Conservation (phyloP, 1,284 basidiomycete genomes). For the Afroboletus lepidellus region DNA sequence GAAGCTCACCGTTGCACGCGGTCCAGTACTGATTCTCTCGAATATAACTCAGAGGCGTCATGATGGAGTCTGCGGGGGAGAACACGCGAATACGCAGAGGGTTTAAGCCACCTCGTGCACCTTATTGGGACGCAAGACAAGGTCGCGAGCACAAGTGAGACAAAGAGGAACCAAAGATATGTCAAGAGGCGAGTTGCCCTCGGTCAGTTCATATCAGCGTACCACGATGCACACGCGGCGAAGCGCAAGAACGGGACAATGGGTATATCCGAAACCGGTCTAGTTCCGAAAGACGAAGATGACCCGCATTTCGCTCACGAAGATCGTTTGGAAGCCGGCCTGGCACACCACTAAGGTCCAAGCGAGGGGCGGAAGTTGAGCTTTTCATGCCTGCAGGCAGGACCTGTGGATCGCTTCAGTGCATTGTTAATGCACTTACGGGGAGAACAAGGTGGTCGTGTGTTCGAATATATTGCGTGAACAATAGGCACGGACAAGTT, state of each 20-base stretch:
- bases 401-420: slow-evolving; percentile 5
- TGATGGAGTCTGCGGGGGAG: slow-evolving; percentile 3
- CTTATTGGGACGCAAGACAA: slow-evolving; percentile 30
- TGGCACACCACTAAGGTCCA: slow-evolving; percentile 10
- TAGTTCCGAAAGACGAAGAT: slow-evolving; percentile 32
- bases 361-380: slow-evolving; percentile 15
- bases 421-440: slow-evolving; percentile 12
- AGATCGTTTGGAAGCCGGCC: background rate
- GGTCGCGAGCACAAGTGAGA: slow-evolving; percentile 25
- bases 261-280: slow-evolving; percentile 37
- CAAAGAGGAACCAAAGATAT: slow-evolving; percentile 22
- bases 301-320: slow-evolving; percentile 17
- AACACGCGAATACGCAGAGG: background rate
- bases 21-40: slow-evolving; percentile 18
- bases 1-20: slow-evolving; percentile 18
- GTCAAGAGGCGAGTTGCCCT: slow-evolving; percentile 16
- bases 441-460: slow-evolving; percentile 7
- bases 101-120: slow-evolving; percentile 17
- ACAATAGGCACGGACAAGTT: slow-evolving; percentile 28
- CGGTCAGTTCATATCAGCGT: slow-evolving; percentile 21
- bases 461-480: slow-evolving; percentile 14
- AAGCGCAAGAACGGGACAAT: slow-evolving; percentile 30
- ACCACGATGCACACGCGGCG: slow-evolving; percentile 15
- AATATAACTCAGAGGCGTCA: slow-evolving; percentile 7
- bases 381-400: slow-evolving; percentile 10